Conservation (phyloP, 768 basidiomycete genomes). For the Naganishia friedmannii region DNA sequence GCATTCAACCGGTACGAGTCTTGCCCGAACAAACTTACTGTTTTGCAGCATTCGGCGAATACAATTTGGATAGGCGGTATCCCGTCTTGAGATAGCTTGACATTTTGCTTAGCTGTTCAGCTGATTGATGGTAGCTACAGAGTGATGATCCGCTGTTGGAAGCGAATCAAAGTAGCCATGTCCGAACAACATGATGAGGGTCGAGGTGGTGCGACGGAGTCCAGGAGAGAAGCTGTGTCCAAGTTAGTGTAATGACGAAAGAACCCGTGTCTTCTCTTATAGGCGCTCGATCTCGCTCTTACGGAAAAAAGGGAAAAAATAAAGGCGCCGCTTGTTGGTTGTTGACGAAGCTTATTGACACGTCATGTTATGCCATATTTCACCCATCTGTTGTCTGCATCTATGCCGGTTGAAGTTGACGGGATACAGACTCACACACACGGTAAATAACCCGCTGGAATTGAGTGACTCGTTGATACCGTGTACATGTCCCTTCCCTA, state of each 20-base stretch:
- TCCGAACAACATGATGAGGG: neutral
- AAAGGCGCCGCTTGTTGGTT: no score
- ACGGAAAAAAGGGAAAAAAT: no score
- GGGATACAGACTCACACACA: no score
- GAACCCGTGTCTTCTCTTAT: neutral
- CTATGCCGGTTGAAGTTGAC: no score
- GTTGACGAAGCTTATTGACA: no score
- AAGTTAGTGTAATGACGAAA: neutral
- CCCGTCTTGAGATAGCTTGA: constrained; percentile 22
- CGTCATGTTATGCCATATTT: no score
- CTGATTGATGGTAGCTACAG: neutral
- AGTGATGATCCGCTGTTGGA: neutral
- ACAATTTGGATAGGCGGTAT: constrained; percentile 11
- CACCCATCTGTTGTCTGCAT: no score
- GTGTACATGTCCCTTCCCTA: no score
- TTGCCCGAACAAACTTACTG: neutral
- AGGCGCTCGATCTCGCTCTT: no score
- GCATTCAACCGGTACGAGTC: neutral
- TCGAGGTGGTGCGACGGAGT: neutral
- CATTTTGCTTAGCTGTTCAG: neutral
- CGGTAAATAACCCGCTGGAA: no score
- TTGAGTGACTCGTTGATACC: no score
- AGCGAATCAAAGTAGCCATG: neutral
- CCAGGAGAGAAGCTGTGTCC: neutral
- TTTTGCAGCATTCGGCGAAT: constrained; percentile 17